Conservation (phyloP, 495 filamentous ascomycete species). For the Clohesyomyces aquaticus region DNA sequence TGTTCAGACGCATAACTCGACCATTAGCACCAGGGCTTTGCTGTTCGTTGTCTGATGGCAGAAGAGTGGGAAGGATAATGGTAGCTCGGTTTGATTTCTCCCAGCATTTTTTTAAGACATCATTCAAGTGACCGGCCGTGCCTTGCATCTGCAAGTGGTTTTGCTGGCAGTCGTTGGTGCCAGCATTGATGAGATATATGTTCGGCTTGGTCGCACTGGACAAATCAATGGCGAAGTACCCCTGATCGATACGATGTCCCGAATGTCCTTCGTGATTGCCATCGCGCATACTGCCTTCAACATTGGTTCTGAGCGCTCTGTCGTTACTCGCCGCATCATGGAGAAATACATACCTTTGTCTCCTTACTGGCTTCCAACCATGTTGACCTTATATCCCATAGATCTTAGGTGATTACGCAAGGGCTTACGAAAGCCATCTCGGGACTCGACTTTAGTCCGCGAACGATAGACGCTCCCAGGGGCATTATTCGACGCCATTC, state of each 20-base stretch:
- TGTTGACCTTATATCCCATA: constrained; percentile 15
- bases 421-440: constrained; percentile 16
- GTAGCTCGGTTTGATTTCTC: constrained; percentile 1
- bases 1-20: constrained; percentile 3
- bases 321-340: too few species aligned
- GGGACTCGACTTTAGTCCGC: neutral
- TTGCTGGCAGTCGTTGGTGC: constrained; percentile 18
- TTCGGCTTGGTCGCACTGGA: constrained; percentile 13
- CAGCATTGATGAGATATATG: constrained; percentile 21
- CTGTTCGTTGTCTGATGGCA: constrained; percentile 11
- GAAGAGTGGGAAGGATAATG: constrained; percentile 9
- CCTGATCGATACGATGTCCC: constrained; percentile 14
- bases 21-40: constrained; percentile 10
- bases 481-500: constrained; percentile 23
- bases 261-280: constrained; percentile 15
- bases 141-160: constrained; percentile 6
- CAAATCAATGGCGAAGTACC: neutral
- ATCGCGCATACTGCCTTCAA: constrained; percentile 12
- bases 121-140: neutral
- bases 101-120: neutral
- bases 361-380: constrained; percentile 22
- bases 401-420: constrained; percentile 17
- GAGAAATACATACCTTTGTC: neutral
- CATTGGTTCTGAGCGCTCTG: neutral
- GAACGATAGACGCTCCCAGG: constrained; percentile 9